Evolutionary conservation across 129 eudicot genomes (phyloP), one percentile per base, ranked within the genome.

Genomic region (Ambrosia artemisiifolia): DNA sequence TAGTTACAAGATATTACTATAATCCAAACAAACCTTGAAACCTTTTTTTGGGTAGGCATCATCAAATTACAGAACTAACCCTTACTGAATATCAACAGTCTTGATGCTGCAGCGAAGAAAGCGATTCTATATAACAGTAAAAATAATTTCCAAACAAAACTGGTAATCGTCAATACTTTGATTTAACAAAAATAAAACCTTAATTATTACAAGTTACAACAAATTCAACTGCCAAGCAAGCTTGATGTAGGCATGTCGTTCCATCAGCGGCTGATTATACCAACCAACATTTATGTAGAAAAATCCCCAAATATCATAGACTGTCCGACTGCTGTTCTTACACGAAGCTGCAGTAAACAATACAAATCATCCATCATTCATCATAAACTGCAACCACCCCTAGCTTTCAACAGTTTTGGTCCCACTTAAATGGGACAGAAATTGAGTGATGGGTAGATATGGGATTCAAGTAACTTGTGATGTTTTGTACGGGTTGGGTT

Each of bases 341-440:
- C 86, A 77, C 96, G 95, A 72, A 92, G 96, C 98, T 92, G 86
- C 81, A 83, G 12, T 40, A 17, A 49, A 46, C 5, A 61, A 56
- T 70, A 5, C 12, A 28, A 2, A 72, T 70, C 20, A 11, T 65
- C 5, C 63, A 32, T 48, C 57, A 66, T 42, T 32, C 17, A 28
- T 62, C 19, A 9, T 11, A 32, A 72, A 61, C 17, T 35, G 40
- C 20, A 24, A 64, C 9, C 33, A 14, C 1, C 13, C 17, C n/a
- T n/a, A 19, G 30, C 47, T 44, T 33, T 46, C 49, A 62, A 16
- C 11, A 3, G 53, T 73, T 62, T 33, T 32, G 1, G 63, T 57
- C 67, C 63, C 18, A 11, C 36, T 70, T 16, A 19, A 54, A 11
- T 60, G 44, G 33, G 30, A 57, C 19, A 30, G 17, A 42, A 38